Evolutionary conservation across 371 early-diverging fungal species (phyloP), one percentile per base, ranked within the genome.

Genomic region (Neoconidiobolus thromboides): DNA sequence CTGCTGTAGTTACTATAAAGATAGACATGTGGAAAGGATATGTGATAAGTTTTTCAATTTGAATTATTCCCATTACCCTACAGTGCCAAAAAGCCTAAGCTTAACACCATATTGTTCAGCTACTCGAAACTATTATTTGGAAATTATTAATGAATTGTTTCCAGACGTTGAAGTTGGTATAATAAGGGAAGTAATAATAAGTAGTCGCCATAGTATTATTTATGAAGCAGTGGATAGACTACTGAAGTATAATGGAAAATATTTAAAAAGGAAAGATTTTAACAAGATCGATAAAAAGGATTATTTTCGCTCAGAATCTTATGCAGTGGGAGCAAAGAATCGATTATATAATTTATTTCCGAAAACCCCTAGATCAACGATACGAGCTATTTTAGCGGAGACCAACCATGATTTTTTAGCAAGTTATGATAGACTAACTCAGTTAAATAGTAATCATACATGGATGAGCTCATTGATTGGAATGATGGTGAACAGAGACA

Each of bases 331-430:
- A n/a, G 61, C 52, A 6, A 55, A 47, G 42, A 59, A 57, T 47
- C 61, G 64, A 36, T 57, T 69, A 42, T 57, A 47, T 48, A 63
- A 62, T 54, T 56, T 60, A 38, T 68, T 64, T 56, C 66, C 66
- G n/a, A 48, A 69, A 70, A 64, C 72, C 7, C 77, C 76, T 71
- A 74, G 69, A 60, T 76, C 78, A 2, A 72, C 78, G 6, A 70
- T 80, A 49, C 64, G 69, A 63, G 78, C 78, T 1, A 73, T 77
- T 6, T 55, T 80, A 49, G 77, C 78, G 9, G 80, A 80, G 47
- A 73, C 76, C 62, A 73, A 76, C 53, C 72, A 69, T 71, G 75
- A 76, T 58, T 80, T 73, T 60, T 1, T 71, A 5, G 61, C 66
- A 10, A 73, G 72, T 12, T 64, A 66, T 59, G 66, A 68, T 26